phyloP scores from a whole-genome alignment of 2,329 filamentous ascomycete species.

The Lecanicillium sp. region DNA sequence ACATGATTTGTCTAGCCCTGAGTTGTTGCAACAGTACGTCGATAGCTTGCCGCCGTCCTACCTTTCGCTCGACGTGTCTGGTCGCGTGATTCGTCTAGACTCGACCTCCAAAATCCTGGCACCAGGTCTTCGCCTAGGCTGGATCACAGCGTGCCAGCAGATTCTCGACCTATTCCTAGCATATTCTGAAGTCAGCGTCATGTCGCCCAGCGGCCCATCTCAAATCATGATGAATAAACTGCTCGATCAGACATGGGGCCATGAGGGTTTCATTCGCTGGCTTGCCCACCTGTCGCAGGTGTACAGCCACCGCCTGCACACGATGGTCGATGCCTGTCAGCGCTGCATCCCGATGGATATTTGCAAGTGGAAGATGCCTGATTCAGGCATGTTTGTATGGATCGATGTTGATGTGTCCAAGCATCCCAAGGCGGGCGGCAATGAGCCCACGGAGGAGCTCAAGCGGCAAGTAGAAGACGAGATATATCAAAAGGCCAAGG shows the following conservation, averaged over 20 bases:
- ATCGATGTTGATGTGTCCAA: constrained; percentile 52
- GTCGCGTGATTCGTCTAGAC: constrained; percentile 75
- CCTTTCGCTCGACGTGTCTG: constrained; percentile 31
- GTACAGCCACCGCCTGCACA: constrained; percentile 67
- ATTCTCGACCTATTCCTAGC: constrained; percentile 68
- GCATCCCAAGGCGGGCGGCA: constrained; percentile 43
- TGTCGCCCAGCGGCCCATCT: constrained; percentile 70
- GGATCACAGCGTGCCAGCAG: constrained; percentile 76
- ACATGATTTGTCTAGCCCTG: background rate
- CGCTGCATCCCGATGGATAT: constrained; percentile 60
- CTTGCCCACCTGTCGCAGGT: constrained; percentile 65
- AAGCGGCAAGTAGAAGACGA: constrained; percentile 46
- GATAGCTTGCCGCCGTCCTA: constrained; percentile 17
- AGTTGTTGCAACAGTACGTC: constrained; percentile 6
- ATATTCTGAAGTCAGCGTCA: constrained; percentile 68
- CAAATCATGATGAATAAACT: constrained; percentile 77
- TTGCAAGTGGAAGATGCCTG: constrained; percentile 65
- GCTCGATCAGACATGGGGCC: constrained; percentile 82
- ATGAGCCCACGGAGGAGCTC: constrained; percentile 1
- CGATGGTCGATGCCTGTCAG: constrained; percentile 67
- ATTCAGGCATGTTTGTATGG: constrained; percentile 86
- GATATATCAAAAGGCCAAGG: constrained; percentile 66
- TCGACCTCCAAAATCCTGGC: constrained; percentile 82
- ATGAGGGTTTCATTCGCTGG: constrained; percentile 81
- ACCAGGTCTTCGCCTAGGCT: constrained; percentile 69